These are phyloP conservation scores for Penicillium cosmopolitanum DNA, from an alignment of 495 filamentous ascomycete species.

Conservation along the genomic window DNA sequence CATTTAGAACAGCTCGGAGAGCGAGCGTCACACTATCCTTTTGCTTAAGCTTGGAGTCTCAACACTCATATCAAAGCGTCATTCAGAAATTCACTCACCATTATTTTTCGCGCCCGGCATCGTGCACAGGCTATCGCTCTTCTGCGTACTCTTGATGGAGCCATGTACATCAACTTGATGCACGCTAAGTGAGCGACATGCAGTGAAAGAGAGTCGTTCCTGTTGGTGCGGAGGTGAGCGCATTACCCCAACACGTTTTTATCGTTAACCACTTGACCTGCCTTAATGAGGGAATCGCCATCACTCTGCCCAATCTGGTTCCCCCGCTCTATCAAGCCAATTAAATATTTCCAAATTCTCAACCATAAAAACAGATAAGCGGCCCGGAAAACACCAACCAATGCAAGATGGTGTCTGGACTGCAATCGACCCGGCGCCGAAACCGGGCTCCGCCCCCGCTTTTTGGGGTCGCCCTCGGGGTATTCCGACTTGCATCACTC, in stretches of 20 bases:
- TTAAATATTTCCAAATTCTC: neutral
- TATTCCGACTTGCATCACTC: too few relatives aligned
- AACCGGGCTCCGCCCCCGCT: neutral
- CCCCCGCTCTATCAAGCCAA: neutral
- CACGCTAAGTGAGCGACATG: neutral
- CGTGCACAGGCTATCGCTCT: neutral
- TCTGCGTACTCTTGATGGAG: neutral
- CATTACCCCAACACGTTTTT: neutral
- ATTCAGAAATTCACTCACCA: neutral
- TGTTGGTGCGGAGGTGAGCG: neutral
- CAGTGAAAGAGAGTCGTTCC: neutral
- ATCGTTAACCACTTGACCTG: neutral
- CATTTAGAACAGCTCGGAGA: neutral
- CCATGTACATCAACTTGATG: neutral
- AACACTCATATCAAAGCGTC: neutral
- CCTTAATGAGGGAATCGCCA: neutral
- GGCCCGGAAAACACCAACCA: neutral
- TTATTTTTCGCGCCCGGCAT: neutral
- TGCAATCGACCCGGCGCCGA: neutral
- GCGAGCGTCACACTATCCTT: neutral
- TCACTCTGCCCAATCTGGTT: neutral
- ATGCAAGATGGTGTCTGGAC: neutral
- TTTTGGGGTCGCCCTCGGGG: neutral
- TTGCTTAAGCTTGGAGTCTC: neutral
- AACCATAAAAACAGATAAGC: neutral